A percentile compares a stretch with the other conserved stretches of the same genome.
These are phyloP conservation scores for Populus nigra DNA, from an alignment of 345 rosid species.

Conservation along the genomic window DNA sequence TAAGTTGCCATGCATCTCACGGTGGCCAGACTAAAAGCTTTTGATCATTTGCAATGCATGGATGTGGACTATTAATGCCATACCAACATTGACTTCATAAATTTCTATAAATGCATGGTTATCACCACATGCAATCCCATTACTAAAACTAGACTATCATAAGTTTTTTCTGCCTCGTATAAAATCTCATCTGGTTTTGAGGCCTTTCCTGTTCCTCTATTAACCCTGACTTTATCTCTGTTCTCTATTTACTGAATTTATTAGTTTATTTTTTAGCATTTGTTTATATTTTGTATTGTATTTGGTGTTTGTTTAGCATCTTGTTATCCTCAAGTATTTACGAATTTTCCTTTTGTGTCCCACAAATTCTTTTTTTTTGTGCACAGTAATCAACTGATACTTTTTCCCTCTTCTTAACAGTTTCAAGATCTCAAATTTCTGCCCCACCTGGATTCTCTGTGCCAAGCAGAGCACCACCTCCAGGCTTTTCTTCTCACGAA, in stretches of 20 bases:
- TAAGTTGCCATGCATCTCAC: too few species aligned
- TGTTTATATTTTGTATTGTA: background rate
- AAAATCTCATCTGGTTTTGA: too few species aligned
- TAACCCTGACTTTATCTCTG: too few species aligned
- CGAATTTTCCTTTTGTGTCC: background rate
- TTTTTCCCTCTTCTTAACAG: slow-evolving; percentile 7
- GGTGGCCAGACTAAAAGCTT: too few species aligned
- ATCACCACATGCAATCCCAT: too few species aligned
- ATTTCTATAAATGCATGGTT: too few species aligned
- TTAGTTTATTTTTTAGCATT: background rate
- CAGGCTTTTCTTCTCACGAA: slow-evolving; percentile 77
- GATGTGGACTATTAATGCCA: background rate
- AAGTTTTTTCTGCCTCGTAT: too few species aligned
- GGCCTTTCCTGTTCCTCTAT: too few species aligned
- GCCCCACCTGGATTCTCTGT: slow-evolving; percentile 88
- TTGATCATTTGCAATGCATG: background rate
- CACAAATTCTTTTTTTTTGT: background rate
- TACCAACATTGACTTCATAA: too few species aligned
- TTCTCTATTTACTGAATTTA: background rate
- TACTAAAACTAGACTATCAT: too few species aligned
- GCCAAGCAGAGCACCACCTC: slow-evolving; percentile 85
- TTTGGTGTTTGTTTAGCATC: too few species aligned
- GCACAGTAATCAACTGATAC: background rate
- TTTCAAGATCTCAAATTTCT: slow-evolving; percentile 62
- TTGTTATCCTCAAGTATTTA: too few species aligned